phyloP scores from a whole-genome alignment of 352 stramenopile species.

The Bremia lactucae region DNA sequence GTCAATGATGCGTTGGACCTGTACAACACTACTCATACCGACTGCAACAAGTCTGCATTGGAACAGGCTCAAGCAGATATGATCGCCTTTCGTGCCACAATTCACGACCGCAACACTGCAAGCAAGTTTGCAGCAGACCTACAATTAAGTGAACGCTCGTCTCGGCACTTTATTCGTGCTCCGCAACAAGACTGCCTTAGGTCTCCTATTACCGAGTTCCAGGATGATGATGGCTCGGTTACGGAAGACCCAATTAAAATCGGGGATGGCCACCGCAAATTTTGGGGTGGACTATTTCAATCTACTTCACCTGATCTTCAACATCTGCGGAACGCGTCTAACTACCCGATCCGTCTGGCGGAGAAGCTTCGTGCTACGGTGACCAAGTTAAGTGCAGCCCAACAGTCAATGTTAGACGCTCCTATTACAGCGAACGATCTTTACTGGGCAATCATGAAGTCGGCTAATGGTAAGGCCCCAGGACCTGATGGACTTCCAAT shows the following conservation, averaged over 20 bases:
- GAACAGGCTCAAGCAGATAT: neutral
- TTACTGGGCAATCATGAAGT: constrained; percentile 8
- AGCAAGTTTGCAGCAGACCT: constrained; percentile 10
- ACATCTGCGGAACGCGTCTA: neutral
- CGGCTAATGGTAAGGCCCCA: constrained; percentile 5
- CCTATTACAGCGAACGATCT: constrained; percentile 5
- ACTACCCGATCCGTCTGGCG: neutral
- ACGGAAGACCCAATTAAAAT: constrained; percentile 2
- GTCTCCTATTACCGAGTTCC: constrained; percentile 1
- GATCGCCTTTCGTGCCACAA: neutral
- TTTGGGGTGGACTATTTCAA: constrained; percentile 3
- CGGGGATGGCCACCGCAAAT: neutral
- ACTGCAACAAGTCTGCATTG: neutral
- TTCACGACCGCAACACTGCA: constrained; percentile 5
- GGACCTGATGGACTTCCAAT: constrained; percentile 5
- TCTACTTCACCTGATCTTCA: constrained; percentile 9
- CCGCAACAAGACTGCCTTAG: constrained; percentile 4
- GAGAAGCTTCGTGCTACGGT: neutral
- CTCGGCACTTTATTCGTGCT: constrained; percentile 4
- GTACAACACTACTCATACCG: neutral
- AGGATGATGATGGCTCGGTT: neutral
- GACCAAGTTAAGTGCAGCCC: neutral
- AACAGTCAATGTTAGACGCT: constrained; percentile 1
- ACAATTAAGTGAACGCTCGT: constrained; percentile 3
- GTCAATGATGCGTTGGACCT: constrained; percentile 4